Percentiles rank a stretch among this genome's conserved stretches.
Conservation (phyloP, 192 early-diverging fungal genomes). For the Ambispora gerdemannii region DNA sequence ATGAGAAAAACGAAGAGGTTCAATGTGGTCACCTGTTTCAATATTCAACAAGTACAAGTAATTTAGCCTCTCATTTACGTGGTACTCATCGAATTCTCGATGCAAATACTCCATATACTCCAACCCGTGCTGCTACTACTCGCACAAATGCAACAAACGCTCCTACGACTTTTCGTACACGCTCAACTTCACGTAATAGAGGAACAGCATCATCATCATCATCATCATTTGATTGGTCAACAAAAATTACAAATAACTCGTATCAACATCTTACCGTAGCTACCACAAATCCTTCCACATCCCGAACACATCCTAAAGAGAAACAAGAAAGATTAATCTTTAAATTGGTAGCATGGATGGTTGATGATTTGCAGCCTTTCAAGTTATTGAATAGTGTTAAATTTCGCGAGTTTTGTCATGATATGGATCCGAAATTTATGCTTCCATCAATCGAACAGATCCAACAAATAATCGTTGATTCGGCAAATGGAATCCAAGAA, state of each 20-base stretch:
- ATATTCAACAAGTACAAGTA: neutral
- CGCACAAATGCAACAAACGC: neutral
- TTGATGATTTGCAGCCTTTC: neutral
- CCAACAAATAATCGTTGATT: neutral
- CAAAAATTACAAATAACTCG: neutral
- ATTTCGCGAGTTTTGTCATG: neutral
- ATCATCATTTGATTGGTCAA: too few species aligned
- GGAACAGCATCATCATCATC: too few species aligned
- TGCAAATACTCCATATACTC: neutral
- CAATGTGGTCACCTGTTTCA: neutral
- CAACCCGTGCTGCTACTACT: neutral
- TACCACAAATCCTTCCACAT: neutral
- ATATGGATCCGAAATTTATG: neutral
- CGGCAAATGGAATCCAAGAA: neutral
- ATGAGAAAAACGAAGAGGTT: neutral
- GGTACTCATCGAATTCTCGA: neutral
- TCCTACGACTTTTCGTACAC: neutral
- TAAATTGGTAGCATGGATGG: neutral
- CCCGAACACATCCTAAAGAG: neutral
- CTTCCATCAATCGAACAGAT: neutral
- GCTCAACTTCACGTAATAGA: neutral
- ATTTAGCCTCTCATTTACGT: neutral
- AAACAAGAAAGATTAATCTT: neutral
- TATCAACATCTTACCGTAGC: neutral
- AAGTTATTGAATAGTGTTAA: neutral